phyloP scores from a whole-genome alignment of 805 yeast species.

The Candida taoyuanica region DNA sequence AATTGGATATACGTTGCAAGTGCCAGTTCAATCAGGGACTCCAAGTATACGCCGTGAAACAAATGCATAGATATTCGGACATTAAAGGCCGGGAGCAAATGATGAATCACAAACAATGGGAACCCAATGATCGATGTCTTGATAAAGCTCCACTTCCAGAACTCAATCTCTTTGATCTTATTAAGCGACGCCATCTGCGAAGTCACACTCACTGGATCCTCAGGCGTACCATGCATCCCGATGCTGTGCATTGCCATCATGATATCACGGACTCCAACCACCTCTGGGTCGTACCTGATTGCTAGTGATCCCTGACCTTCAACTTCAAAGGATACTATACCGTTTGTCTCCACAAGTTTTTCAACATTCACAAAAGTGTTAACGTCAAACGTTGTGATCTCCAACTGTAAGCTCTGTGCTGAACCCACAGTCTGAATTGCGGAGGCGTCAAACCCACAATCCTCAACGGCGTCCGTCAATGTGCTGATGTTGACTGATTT shows the following conservation, averaged over 20 bases:
- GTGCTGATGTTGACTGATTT: constrained; percentile 26
- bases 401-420: background rate
- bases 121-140: constrained; percentile 51
- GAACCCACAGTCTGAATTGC: constrained; percentile 18
- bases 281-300: constrained; percentile 45
- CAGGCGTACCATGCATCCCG: constrained; percentile 50
- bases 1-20: constrained; percentile 57
- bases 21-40: constrained; percentile 54
- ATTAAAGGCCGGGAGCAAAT: constrained; percentile 41
- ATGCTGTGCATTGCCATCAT: constrained; percentile 46
- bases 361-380: constrained; percentile 39
- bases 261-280: constrained; percentile 61
- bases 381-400: constrained; percentile 28
- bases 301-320: constrained; percentile 13
- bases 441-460: constrained; percentile 66
- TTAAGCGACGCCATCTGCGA: constrained; percentile 68
- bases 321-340: constrained; percentile 28
- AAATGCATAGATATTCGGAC: constrained; percentile 28
- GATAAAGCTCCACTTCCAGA: constrained; percentile 60
- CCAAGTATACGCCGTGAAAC: constrained; percentile 57
- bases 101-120: constrained; percentile 52
- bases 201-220: constrained; percentile 46
- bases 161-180: constrained; percentile 63
- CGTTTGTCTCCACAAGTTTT: constrained; percentile 30
- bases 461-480: constrained; percentile 57